Evolutionary conservation across 768 basidiomycete genomes (phyloP).

Genomic region (Termitomyces sp.): DNA sequence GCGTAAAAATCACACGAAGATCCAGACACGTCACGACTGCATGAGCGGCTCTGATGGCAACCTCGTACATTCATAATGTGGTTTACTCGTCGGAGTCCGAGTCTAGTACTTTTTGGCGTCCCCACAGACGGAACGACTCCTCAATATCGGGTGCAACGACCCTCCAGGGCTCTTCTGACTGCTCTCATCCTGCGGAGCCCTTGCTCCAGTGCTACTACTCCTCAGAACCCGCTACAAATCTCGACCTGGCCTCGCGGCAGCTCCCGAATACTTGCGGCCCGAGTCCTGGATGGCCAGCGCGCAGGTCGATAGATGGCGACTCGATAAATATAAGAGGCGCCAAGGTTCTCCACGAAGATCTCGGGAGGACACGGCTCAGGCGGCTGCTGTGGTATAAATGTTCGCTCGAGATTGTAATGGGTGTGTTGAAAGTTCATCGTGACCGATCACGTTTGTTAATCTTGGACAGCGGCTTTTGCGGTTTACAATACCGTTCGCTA

Average conservation of each 20-base stretch:
- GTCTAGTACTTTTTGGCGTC: constrained; percentile 26
- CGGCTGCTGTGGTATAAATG: constrained; percentile 24
- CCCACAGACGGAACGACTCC: constrained; percentile 39
- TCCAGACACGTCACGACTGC: constrained; percentile 13
- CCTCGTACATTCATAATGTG: constrained; percentile 53
- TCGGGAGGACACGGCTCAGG: constrained; percentile 21
- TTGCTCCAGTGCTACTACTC: constrained; percentile 28
- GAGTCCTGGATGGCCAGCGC: constrained; percentile 22
- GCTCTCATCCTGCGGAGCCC: constrained; percentile 40
- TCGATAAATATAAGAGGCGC: constrained; percentile 23
- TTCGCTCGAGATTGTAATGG: constrained; percentile 29
- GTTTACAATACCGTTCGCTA: constrained; percentile 62
- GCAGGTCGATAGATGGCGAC: constrained; percentile 23
- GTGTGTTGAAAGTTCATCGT: constrained; percentile 25
- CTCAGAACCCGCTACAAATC: constrained; percentile 25
- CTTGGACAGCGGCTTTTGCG: constrained; percentile 49
- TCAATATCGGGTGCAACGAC: constrained; percentile 31
- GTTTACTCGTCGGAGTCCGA: constrained; percentile 35
- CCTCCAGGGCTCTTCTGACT: constrained; percentile 30
- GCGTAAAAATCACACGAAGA: background rate
- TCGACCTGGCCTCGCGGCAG: constrained; percentile 29
- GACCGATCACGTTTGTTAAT: background rate
- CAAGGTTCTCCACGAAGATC: constrained; percentile 20
- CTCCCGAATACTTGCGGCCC: constrained; percentile 21
- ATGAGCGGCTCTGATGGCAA: constrained; percentile 43